Evolutionary conservation across 306 rosid genomes (phyloP).

Genomic region (Malus domestica): DNA sequence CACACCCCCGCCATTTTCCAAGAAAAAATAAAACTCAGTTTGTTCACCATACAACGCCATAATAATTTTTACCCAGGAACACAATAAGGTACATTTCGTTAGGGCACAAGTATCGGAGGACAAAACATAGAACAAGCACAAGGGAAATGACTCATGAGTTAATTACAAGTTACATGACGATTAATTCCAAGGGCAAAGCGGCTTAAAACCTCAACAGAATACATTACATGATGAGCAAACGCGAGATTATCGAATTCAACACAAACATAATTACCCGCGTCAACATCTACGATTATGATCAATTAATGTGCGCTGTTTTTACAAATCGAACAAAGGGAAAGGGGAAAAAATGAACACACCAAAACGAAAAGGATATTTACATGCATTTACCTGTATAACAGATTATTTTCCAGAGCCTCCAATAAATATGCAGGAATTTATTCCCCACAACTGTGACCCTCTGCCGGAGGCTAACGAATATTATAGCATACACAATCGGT

Average conservation of each 20-base stretch:
- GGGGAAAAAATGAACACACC: conserved; percentile 36
- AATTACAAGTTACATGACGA: conserved; percentile 24
- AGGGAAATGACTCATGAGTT: neutral
- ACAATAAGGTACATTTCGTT: too few species aligned
- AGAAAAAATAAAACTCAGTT: too few species aligned
- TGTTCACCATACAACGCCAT: too few species aligned
- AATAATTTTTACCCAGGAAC: too few species aligned
- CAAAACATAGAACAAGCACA: neutral
- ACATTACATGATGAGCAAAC: neutral
- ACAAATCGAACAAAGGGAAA: conserved; percentile 47
- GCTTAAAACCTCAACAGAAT: conserved; percentile 4
- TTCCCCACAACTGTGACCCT: conserved; percentile 40
- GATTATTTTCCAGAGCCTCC: conserved; percentile 91
- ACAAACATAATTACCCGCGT: conserved; percentile 19
- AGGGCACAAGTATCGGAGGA: neutral
- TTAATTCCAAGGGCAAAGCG: neutral
- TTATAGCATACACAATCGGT: conserved; percentile 46
- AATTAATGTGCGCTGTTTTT: conserved; percentile 34
- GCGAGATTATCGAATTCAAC: neutral
- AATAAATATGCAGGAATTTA: conserved; percentile 37
- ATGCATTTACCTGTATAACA: conserved; percentile 65
- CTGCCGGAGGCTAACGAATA: conserved; percentile 86
- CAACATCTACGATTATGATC: conserved; percentile 24
- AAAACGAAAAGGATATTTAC: conserved; percentile 63
- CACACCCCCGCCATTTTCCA: too few species aligned